Evolutionary conservation across 2,329 filamentous ascomycete species (phyloP), one percentile per base, ranked within the genome.

Genomic region (Tolypocladium tundrense): DNA sequence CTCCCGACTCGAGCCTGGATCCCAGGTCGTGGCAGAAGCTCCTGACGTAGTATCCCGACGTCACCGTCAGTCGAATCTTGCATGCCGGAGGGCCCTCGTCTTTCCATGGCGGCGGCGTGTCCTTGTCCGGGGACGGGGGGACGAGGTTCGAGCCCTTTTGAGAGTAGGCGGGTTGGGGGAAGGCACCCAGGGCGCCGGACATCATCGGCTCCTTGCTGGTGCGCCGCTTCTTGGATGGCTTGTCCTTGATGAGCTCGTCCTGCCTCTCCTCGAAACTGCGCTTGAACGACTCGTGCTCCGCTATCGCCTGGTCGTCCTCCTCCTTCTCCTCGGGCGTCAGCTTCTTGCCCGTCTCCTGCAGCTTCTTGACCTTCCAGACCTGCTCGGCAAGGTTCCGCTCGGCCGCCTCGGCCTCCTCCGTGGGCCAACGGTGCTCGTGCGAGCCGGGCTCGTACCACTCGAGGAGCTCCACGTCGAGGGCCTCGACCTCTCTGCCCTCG

Each of bases 11-110:
- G 16, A 97, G 80, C 64, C 90, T 91, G 63, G 86, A 79, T 27
- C 93, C 94, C 4, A 99, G 80, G 67, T 99, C 94, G 69, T 97
- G 91, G 66, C 91, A 92, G 64, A 99, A 85, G 59, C 89, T 95
- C 61, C 94, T 88, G 16, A 99, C 92, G 72, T 99, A 99, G 78
- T 97, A 99, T 43, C 94, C 94, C 0, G 91, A 96, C 2, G 91
- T 91, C 55, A 97, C 93, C 0, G 90, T 96, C 84, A 99, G 91
- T 58, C 88, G 86, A 60, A 99, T 84, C 68, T 84, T 88, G 54
- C 84, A 89, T 1, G 93, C 94, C 1, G 93, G 85, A 1, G 91
- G 85, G 0, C 81, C 84, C 67, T 85, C 76, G 69, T 78, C 82
- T 43, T 75, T 77, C 82, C 82, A 85, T 0, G 82, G 81, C 8